phyloP scores from a whole-genome alignment of 768 basidiomycete genomes.

The Cystofilobasidium macerans region DNA sequence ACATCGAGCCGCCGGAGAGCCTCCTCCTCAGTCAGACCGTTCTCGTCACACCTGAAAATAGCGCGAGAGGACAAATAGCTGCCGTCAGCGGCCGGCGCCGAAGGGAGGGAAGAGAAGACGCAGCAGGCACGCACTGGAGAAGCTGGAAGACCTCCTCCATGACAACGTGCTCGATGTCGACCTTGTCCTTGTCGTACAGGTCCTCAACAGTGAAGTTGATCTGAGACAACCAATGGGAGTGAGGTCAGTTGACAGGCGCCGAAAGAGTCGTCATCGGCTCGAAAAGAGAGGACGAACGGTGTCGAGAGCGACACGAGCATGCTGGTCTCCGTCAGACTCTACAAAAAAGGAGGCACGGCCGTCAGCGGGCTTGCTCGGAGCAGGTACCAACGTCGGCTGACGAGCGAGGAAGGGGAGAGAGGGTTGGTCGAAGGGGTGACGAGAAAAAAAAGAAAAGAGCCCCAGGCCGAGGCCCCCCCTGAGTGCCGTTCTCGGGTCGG shows the following conservation, averaged over 20 bases:
- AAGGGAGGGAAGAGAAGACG: neutral
- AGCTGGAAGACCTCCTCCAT: slow-evolving; percentile 95
- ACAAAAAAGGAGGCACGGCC: neutral
- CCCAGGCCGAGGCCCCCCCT: too few species aligned
- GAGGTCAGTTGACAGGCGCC: neutral
- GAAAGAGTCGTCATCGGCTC: neutral
- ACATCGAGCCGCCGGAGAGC: slow-evolving; percentile 72
- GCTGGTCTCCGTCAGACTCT: slow-evolving; percentile 18
- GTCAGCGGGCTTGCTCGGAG: neutral
- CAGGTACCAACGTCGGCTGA: neutral
- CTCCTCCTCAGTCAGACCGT: slow-evolving; percentile 65
- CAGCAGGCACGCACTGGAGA: slow-evolving; percentile 47
- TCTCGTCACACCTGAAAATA: slow-evolving; percentile 51
- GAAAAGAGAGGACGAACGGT: neutral
- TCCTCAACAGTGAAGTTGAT: slow-evolving; percentile 40
- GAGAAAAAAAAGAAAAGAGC: slow-evolving; percentile 5
- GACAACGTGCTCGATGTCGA: slow-evolving; percentile 92
- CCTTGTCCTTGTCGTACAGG: slow-evolving; percentile 92
- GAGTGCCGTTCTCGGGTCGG: too few species aligned
- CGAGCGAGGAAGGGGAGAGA: neutral
- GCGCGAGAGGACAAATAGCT: neutral
- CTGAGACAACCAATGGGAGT: slow-evolving; percentile 23
- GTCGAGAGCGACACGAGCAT: slow-evolving; percentile 22
- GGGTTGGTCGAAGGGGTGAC: too few species aligned
- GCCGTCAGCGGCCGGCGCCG: neutral